Evolutionary conservation across 768 basidiomycete species (phyloP).

Genomic region (Neoboletus subvelutipes): DNA sequence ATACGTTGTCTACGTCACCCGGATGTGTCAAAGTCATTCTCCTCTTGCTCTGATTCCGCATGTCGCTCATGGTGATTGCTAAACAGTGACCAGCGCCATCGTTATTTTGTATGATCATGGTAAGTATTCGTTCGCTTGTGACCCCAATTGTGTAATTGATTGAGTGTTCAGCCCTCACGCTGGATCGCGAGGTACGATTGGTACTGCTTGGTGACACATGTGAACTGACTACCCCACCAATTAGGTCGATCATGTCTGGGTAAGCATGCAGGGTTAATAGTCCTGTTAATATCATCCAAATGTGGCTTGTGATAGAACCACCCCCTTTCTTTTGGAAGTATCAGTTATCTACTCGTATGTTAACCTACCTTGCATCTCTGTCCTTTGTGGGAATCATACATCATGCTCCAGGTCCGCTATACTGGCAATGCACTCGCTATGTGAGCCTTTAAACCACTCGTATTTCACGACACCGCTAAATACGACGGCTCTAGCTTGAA

Average conservation of each 20-base stretch:
- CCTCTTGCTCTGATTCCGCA: no score
- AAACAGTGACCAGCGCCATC: constrained; percentile 8
- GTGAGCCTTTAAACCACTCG: constrained; percentile 4
- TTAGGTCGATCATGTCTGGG: constrained; percentile 24
- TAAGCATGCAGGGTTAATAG: not conserved
- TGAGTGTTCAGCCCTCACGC: constrained; percentile 9
- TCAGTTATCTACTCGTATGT: constrained; percentile 24
- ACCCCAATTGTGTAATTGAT: not conserved
- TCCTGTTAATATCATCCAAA: not conserved
- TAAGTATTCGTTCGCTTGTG: not conserved
- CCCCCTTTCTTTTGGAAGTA: constrained; percentile 12
- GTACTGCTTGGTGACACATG: not conserved
- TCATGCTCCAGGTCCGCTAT: constrained; percentile 20
- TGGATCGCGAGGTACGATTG: constrained; percentile 18
- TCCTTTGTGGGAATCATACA: not conserved
- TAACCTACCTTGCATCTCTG: not conserved
- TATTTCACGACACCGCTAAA: not conserved
- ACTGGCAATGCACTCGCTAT: constrained; percentile 19
- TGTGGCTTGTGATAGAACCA: constrained; percentile 4
- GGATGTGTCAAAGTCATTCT: constrained; percentile 14
- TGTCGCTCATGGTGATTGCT: not conserved
- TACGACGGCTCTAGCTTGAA: constrained; percentile 9
- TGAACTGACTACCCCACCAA: not conserved
- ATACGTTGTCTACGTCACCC: constrained; percentile 3
- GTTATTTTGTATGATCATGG: constrained; percentile 24